These are phyloP conservation scores for Cenchrus americanus DNA, from an alignment of 176 grass and related monocot species.

Conservation along the genomic window DNA sequence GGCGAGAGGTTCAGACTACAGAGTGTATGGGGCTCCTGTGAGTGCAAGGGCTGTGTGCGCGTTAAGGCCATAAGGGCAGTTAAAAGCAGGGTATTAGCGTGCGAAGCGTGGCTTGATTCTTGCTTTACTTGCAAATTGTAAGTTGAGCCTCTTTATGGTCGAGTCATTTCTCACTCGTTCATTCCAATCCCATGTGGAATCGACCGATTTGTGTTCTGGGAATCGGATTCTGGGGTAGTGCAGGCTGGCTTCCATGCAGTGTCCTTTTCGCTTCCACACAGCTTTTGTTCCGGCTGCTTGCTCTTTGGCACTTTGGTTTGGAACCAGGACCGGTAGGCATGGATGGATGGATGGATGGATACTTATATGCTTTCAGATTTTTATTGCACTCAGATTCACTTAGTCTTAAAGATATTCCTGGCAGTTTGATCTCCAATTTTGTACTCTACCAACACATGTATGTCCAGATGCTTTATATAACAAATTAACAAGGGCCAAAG, in stretches of 20 bases:
- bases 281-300: constrained; percentile 36
- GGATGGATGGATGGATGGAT: constrained; percentile 13
- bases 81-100: constrained; percentile 35
- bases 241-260: constrained; percentile 49
- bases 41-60: constrained; percentile 35
- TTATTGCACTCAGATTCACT: background rate
- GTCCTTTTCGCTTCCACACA: constrained; percentile 40
- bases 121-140: background rate
- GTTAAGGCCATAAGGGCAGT: constrained; percentile 27
- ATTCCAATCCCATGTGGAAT: constrained; percentile 43
- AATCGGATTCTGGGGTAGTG: constrained; percentile 62
- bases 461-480: background rate
- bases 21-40: constrained; percentile 13
- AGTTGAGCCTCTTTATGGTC: constrained; percentile 45
- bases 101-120: constrained; percentile 36
- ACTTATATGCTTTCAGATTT: constrained; percentile 20
- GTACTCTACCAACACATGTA: background rate
- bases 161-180: constrained; percentile 2
- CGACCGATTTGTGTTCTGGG: constrained; percentile 16
- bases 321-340: background rate
- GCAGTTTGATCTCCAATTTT: background rate
- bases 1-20: background rate
- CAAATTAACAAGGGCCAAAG: too few species aligned
- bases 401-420: background rate
- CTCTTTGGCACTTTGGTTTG: background rate